Conservation (phyloP, 306 rosid genomes). For the Acacia acuminata region DNA sequence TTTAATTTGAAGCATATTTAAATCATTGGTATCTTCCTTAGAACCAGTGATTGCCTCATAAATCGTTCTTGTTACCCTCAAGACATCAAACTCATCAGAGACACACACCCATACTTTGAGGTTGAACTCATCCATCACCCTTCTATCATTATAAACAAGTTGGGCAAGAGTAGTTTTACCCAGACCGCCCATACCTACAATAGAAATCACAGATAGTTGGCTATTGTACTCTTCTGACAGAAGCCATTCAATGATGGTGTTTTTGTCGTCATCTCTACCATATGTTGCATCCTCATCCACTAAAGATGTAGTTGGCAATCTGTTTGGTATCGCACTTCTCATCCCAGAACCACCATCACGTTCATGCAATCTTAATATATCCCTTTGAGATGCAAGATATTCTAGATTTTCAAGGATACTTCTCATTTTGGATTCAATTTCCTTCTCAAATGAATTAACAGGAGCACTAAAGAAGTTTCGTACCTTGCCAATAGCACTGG, state of each 20-base stretch:
- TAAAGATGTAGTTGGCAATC: not conserved
- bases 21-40: not conserved
- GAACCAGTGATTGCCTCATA: slow-evolving; percentile 7
- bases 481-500: not conserved
- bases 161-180: slow-evolving; percentile 22
- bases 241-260: not conserved
- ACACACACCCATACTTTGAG: slow-evolving; percentile 26
- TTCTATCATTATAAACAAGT: slow-evolving; percentile 12
- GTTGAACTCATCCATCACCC: not conserved
- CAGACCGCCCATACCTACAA: slow-evolving; percentile 24
- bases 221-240: not conserved
- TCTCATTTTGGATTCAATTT: not conserved
- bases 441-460: slow-evolving; percentile 13
- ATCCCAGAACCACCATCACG: not conserved
- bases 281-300: slow-evolving; percentile 1
- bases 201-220: not conserved
- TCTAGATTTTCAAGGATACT: not conserved
- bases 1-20: not conserved
- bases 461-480: not conserved
- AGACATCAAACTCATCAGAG: slow-evolving; percentile 9
- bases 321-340: not conserved
- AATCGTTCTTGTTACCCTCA: not conserved
- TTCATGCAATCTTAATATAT: slow-evolving; percentile 10
- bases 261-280: slow-evolving; percentile 32
- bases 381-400: not conserved